phyloP scores from a whole-genome alignment of 345 rosid species.

The Garcia nutans region DNA sequence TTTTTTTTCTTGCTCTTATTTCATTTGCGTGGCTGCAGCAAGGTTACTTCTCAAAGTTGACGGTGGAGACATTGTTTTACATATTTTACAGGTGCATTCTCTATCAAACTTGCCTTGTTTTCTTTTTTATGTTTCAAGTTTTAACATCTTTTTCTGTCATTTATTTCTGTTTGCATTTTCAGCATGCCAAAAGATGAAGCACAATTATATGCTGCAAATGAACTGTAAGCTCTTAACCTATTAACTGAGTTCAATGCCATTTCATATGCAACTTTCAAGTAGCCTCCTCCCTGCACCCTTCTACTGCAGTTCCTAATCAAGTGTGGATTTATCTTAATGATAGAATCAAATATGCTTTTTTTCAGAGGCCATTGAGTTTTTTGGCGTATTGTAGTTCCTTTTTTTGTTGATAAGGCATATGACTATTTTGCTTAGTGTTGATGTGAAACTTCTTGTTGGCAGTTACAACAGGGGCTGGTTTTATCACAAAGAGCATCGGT shows the following conservation, averaged over 20 bases:
- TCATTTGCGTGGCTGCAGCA: slow-evolving; percentile 53
- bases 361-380: slow-evolving; percentile 1
- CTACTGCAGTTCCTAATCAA: neutral
- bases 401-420: neutral
- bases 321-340: neutral
- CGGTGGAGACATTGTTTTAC: slow-evolving; percentile 69
- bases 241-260: neutral
- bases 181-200: slow-evolving; percentile 99
- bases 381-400: neutral
- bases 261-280: neutral
- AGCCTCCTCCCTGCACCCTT: neutral
- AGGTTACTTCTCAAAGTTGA: slow-evolving; percentile 78
- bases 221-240: slow-evolving; percentile 63
- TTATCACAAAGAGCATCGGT: slow-evolving; percentile 78
- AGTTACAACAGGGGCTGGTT: slow-evolving; percentile 89
- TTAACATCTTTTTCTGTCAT: neutral
- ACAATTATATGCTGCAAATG: slow-evolving; percentile 84
- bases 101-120: neutral
- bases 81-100: slow-evolving; percentile 77
- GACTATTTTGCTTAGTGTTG: neutral
- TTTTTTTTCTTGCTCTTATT: neutral
- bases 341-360: neutral
- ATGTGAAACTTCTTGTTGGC: slow-evolving; percentile 32
- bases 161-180: slow-evolving; percentile 20
- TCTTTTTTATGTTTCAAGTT: neutral